Conservation (phyloP, 805 yeast species). For the Lachancea meyersii region DNA sequence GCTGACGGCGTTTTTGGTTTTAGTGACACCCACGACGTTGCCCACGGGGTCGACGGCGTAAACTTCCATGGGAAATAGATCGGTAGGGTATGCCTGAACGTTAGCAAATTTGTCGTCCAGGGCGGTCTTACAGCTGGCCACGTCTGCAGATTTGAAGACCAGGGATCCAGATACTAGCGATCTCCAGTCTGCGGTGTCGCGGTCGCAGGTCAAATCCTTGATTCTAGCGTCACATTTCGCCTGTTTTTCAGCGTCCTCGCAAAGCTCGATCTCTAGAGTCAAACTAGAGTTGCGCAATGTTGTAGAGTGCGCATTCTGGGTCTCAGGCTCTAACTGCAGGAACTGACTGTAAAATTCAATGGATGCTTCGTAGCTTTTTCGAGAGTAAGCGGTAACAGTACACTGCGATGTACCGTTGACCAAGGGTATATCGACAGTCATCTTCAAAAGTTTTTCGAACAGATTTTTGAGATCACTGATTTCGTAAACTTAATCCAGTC, state of each 20-base stretch:
- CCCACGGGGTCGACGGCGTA: constrained; percentile 83
- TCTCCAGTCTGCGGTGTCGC: constrained; percentile 43
- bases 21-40: constrained; percentile 71
- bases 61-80: constrained; percentile 65
- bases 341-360: constrained; percentile 45
- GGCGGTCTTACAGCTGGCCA: constrained; percentile 24
- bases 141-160: constrained; percentile 33
- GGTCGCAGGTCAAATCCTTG: constrained; percentile 1
- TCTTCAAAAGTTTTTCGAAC: constrained; percentile 5
- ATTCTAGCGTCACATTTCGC: constrained; percentile 25
- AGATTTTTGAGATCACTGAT: not conserved
- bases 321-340: constrained; percentile 15
- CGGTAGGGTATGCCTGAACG: constrained; percentile 63
- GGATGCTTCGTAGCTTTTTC: constrained; percentile 40
- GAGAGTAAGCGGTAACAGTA: constrained; percentile 47
- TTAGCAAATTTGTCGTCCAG: constrained; percentile 29
- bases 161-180: constrained; percentile 38
- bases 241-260: constrained; percentile 16
- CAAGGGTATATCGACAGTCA: constrained; percentile 23
- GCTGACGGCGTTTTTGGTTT: constrained; percentile 50
- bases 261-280: constrained; percentile 25
- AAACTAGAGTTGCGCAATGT: constrained; percentile 18
- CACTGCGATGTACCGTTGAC: constrained; percentile 54
- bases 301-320: constrained; percentile 1
- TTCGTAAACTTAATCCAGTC: not conserved